These are phyloP conservation scores for Carex parvula DNA, from an alignment of 176 grass and related monocot species.

Conservation along the genomic window DNA sequence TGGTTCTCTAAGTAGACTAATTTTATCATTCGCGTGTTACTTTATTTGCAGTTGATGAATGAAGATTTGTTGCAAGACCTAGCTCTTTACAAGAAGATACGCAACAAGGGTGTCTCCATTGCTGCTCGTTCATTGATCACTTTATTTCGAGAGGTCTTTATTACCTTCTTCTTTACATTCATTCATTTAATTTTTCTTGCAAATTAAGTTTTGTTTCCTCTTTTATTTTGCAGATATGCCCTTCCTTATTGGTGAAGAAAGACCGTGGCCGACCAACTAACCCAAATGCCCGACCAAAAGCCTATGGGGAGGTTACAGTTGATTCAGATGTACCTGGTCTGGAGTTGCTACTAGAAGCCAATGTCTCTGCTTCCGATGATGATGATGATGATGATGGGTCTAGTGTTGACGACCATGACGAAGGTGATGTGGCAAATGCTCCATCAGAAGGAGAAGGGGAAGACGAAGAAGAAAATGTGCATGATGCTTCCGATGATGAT, in stretches of 20 bases:
- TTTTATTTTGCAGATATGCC: conserved; percentile 64
- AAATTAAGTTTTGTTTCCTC: conserved; percentile 24
- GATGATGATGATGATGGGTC: conserved; percentile 32
- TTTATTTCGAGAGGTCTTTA: conserved; percentile 83
- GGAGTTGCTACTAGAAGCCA: conserved; percentile 54
- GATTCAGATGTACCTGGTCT: conserved; percentile 58
- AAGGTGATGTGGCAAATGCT: conserved; percentile 30
- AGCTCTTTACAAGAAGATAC: conserved; percentile 97
- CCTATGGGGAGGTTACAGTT: conserved; percentile 70
- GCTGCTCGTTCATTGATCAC: conserved; percentile 87
- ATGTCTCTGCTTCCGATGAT: conserved; percentile 36
- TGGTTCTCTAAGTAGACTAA: neutral
- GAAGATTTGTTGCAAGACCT: conserved; percentile 95
- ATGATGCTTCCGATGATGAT: conserved; percentile 38
- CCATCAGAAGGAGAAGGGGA: neutral
- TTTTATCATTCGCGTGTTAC: conserved; percentile 1
- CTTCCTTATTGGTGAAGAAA: conserved; percentile 93
- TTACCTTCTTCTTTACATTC: neutral
- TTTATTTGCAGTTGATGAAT: conserved; percentile 72
- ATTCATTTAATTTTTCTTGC: conserved; percentile 7
- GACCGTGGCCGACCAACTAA: conserved; percentile 75
- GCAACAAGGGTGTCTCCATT: conserved; percentile 89
- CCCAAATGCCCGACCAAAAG: conserved; percentile 85
- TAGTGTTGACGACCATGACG: conserved; percentile 32
- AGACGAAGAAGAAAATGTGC: conserved; percentile 1